Conservation (phyloP, 768 basidiomycete genomes). For the Kwoniella heveanensis region DNA sequence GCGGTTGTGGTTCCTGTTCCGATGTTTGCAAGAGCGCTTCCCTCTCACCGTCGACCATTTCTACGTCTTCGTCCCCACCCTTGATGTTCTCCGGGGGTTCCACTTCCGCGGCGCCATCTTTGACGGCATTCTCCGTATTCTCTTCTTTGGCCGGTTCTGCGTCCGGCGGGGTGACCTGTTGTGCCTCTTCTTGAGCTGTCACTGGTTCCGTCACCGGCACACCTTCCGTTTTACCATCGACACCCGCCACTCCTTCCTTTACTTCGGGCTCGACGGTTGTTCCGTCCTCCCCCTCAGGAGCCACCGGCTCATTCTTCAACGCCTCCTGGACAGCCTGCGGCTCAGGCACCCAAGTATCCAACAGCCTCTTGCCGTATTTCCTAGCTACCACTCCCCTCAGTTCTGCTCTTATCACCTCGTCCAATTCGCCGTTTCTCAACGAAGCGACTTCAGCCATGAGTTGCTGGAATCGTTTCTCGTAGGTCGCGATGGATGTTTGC, state of each 20-base stretch:
- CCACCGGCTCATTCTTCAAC: conserved; percentile 15
- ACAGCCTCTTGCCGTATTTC: conserved; percentile 40
- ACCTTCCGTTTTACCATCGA: no score
- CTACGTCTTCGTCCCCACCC: neutral
- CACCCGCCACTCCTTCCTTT: neutral
- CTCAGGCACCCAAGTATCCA: conserved; percentile 46
- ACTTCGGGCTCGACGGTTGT: neutral
- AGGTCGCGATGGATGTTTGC: conserved; percentile 67
- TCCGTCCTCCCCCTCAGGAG: conserved; percentile 14
- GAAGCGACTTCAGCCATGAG: conserved; percentile 75
- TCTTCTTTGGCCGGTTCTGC: conserved; percentile 1
- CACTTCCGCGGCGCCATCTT: neutral
- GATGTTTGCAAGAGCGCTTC: neutral
- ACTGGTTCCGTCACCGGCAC: neutral
- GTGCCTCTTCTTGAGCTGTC: no score
- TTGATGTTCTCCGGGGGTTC: neutral
- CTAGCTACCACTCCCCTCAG: conserved; percentile 44
- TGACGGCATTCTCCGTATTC: neutral
- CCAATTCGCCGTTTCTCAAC: conserved; percentile 70
- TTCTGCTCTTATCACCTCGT: conserved; percentile 62
- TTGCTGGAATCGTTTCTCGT: conserved; percentile 80
- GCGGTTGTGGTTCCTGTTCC: neutral
- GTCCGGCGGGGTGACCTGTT: neutral
- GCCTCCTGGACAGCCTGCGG: conserved; percentile 28
- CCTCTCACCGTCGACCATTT: neutral